Percentiles rank a stretch among this genome's conserved stretches.
These are phyloP conservation scores for Gynostemma pentaphyllum DNA, from an alignment of 306 rosid genomes.

Conservation along the genomic window DNA sequence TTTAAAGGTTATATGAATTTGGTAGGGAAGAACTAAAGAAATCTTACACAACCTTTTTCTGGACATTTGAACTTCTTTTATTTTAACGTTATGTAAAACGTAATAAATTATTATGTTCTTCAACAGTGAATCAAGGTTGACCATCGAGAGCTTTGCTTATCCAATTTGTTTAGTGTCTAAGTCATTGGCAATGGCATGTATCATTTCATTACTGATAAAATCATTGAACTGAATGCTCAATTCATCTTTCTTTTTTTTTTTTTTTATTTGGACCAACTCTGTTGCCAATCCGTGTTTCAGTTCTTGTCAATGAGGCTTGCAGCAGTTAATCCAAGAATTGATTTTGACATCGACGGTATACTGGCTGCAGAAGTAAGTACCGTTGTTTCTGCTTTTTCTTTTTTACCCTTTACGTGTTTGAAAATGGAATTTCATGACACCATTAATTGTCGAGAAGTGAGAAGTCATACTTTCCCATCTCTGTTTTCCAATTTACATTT, in stretches of 20 bases:
- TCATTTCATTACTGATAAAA: not conserved
- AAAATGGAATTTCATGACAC: no score
- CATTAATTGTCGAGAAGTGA: no score
- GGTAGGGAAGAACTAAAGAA: not conserved
- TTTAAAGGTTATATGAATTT: not conserved
- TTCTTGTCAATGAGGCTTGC: slow-evolving; percentile 92
- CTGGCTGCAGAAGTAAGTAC: slow-evolving; percentile 67
- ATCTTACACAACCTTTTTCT: not conserved
- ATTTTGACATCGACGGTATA: slow-evolving; percentile 64
- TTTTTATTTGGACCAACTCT: not conserved
- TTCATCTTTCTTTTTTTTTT: not conserved
- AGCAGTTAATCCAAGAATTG: slow-evolving; percentile 76
- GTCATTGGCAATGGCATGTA: not conserved
- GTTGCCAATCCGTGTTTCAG: slow-evolving; percentile 36
- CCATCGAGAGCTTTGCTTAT: not conserved
- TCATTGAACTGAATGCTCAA: slow-evolving; percentile 10
- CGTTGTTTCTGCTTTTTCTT: not conserved
- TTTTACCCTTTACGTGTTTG: not conserved
- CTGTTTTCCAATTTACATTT: not conserved
- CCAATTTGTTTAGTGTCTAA: no score
- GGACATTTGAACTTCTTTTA: not conserved
- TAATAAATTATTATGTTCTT: not conserved
- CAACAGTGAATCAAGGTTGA: not conserved
- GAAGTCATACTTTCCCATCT: no score
- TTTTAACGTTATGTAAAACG: not conserved